These are phyloP conservation scores for Hevea brasiliensis DNA, from an alignment of 345 rosid species.

Conservation along the genomic window DNA sequence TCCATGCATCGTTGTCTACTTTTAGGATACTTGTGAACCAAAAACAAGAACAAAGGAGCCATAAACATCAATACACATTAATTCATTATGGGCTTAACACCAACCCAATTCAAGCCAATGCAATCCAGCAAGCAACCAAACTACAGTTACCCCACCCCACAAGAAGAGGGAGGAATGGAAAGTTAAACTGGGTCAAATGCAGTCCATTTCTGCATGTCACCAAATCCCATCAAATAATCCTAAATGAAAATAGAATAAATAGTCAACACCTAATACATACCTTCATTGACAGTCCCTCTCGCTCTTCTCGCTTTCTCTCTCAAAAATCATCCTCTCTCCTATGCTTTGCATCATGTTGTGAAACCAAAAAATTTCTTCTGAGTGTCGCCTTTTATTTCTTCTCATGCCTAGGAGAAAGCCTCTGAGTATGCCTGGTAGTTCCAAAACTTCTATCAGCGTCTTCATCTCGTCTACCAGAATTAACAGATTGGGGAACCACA, in stretches of 20 bases:
- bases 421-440: constrained; percentile 67
- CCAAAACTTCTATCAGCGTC: constrained; percentile 81
- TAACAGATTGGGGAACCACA: constrained; percentile 76
- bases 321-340: constrained; percentile 93
- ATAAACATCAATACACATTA: background rate
- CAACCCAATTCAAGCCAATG: background rate
- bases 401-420: constrained; percentile 95
- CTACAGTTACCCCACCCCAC: background rate
- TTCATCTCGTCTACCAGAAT: constrained; percentile 70
- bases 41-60: background rate
- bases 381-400: constrained; percentile 88
- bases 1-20: background rate
- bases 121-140: too few relatives aligned
- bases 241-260: background rate
- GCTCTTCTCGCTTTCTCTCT: constrained; percentile 88
- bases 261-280: constrained; percentile 35
- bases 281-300: constrained; percentile 66
- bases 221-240: background rate
- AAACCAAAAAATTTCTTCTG: constrained; percentile 74
- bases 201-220: too few relatives aligned
- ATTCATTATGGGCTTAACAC: background rate
- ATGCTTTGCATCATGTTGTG: constrained; percentile 80
- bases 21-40: background rate
- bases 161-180: too few relatives aligned
- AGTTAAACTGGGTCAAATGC: background rate